These are phyloP conservation scores for Pseudoturritis turrita DNA, from an alignment of 345 rosid species.

Conservation along the genomic window DNA sequence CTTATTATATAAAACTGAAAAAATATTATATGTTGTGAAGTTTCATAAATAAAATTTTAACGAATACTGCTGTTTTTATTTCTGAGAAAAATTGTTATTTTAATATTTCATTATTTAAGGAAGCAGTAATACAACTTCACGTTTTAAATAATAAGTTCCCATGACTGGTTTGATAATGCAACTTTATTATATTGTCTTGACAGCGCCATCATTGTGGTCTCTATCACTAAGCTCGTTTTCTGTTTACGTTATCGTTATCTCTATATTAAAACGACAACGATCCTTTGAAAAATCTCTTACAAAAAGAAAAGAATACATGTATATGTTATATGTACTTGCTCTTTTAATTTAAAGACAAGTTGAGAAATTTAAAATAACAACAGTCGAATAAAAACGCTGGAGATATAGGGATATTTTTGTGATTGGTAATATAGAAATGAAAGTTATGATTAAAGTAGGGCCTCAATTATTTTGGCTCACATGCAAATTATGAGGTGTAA, in stretches of 20 bases:
- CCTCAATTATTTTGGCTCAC: conserved; percentile 38
- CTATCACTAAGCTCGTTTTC: conserved; percentile 19
- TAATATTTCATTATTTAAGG: background rate
- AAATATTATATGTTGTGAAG: background rate
- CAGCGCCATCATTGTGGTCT: conserved; percentile 24
- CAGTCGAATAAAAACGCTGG: conserved; percentile 14
- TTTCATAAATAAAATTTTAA: background rate
- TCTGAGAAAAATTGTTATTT: too few relatives aligned
- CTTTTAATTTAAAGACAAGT: conserved; percentile 5
- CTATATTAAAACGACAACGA: conserved; percentile 22
- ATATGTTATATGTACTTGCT: conserved; percentile 8
- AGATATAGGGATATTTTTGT: background rate
- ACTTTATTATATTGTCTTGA: conserved; percentile 12
- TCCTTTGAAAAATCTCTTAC: conserved; percentile 7
- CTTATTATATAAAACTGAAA: too few relatives aligned
- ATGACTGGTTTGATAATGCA: conserved; percentile 12
- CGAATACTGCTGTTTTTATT: background rate
- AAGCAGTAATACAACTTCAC: background rate
- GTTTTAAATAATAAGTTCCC: background rate
- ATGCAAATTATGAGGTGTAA: conserved; percentile 34
- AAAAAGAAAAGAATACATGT: background rate
- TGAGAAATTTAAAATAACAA: background rate
- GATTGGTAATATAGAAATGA: conserved; percentile 7
- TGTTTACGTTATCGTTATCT: conserved; percentile 19
- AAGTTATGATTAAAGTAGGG: conserved; percentile 31